These are phyloP conservation scores for Croton laevigatus DNA, from an alignment of 441 rosid species.

Conservation along the genomic window DNA sequence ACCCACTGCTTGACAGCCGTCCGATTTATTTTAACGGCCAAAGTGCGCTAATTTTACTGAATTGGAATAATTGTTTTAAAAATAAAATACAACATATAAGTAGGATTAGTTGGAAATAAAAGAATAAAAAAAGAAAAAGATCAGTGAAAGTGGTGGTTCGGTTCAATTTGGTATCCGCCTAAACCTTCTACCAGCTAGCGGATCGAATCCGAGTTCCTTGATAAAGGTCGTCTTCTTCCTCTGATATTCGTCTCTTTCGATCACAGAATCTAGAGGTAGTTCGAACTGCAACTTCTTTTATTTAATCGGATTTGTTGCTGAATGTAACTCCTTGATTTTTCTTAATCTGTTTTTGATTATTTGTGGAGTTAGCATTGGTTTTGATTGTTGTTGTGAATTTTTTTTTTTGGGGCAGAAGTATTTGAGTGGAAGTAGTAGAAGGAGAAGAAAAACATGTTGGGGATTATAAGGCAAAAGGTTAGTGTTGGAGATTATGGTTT, in stretches of 20 bases:
- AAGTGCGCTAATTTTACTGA: too few species aligned
- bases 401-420: slow-evolving; percentile 16
- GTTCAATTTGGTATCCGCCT: background rate
- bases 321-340: background rate
- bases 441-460: slow-evolving; percentile 43
- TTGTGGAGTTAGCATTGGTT: background rate
- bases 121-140: background rate
- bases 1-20: too few species aligned
- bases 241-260: background rate
- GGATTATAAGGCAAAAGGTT: slow-evolving; percentile 43
- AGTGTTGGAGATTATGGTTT: slow-evolving; percentile 25
- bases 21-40: too few species aligned
- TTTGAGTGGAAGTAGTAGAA: slow-evolving; percentile 13
- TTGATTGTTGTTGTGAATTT: background rate
- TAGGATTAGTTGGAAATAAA: background rate
- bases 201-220: slow-evolving; percentile 7
- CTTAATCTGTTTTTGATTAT: background rate
- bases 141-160: background rate
- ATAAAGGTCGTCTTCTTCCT: background rate
- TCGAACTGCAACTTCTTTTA: background rate
- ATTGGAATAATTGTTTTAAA: too few species aligned
- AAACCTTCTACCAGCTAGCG: background rate
- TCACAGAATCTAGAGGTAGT: background rate
- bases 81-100: background rate
- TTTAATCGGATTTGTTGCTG: background rate